These are phyloP conservation scores for Phytopythium litorale DNA, from an alignment of 352 stramenopile genomes.

Conservation along the genomic window DNA sequence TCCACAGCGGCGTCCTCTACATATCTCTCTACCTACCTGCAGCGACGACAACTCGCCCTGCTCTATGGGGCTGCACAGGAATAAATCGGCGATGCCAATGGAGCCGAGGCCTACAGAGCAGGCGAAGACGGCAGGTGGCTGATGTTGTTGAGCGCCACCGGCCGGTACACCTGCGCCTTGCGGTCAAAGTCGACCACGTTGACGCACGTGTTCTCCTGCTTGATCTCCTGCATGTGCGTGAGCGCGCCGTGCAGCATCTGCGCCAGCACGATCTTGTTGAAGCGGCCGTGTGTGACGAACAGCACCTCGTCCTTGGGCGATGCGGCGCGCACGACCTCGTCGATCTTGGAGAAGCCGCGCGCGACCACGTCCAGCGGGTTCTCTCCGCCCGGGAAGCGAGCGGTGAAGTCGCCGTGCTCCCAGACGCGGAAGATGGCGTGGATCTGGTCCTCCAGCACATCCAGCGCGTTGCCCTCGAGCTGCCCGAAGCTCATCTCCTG, in stretches of 20 bases:
- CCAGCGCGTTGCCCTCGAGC: constrained; percentile 61
- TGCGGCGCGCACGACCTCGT: constrained; percentile 37
- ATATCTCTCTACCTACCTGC: background rate
- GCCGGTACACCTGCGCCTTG: constrained; percentile 36
- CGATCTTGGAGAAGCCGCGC: constrained; percentile 60
- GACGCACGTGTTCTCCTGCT: constrained; percentile 85
- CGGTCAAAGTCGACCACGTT: constrained; percentile 84
- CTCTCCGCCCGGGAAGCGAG: constrained; percentile 61
- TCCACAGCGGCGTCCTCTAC: background rate
- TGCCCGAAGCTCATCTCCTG: constrained; percentile 86
- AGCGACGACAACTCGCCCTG: background rate
- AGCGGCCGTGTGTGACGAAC: constrained; percentile 77
- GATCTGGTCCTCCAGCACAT: constrained; percentile 44
- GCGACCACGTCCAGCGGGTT: constrained; percentile 62
- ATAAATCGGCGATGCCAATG: background rate
- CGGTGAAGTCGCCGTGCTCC: constrained; percentile 44
- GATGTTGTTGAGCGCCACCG: constrained; percentile 74
- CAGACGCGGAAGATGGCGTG: constrained; percentile 61
- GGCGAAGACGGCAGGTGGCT: constrained; percentile 42
- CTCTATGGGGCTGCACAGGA: background rate
- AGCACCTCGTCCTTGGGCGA: constrained; percentile 54
- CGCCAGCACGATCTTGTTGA: constrained; percentile 82
- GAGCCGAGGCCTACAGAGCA: constrained; percentile 2
- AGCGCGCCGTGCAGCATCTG: constrained; percentile 61
- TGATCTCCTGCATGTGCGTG: constrained; percentile 55